Conservation (phyloP, 1,284 basidiomycete genomes). For the Ceratobasidium sp. region DNA sequence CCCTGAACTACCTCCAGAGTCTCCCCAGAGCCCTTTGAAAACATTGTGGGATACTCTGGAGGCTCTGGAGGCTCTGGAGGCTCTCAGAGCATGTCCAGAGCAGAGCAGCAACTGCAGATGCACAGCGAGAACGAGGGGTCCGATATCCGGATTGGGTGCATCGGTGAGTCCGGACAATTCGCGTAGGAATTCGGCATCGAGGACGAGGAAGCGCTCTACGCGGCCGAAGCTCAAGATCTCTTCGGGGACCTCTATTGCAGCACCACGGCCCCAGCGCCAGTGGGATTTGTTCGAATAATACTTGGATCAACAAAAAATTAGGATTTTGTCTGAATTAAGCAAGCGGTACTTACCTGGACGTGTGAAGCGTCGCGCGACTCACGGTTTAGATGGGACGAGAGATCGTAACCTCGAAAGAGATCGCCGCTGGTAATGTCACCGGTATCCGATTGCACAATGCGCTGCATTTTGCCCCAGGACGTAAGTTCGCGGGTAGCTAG, state of each 20-base stretch:
- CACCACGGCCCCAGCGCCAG: conserved; percentile 25
- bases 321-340: no score
- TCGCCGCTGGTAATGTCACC: conserved; percentile 14
- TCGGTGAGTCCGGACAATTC: conserved; percentile 40
- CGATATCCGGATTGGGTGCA: conserved; percentile 38
- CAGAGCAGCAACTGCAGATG: no score
- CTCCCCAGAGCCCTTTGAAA: no score
- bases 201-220: conserved; percentile 28
- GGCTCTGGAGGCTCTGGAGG: no score
- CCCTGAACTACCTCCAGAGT: no score
- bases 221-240: conserved; percentile 12
- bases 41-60: no score
- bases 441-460: not conserved
- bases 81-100: no score
- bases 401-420: conserved; percentile 1
- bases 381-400: not conserved
- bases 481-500: not conserved
- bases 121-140: conserved; percentile 50
- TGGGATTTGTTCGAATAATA: conserved; percentile 24
- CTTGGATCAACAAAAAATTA: not conserved
- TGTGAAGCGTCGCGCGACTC: conserved; percentile 16
- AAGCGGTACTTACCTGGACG: conserved; percentile 29
- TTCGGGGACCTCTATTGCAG: not conserved
- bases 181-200: conserved; percentile 19
- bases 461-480: conserved; percentile 42